Percentiles rank a stretch among this genome's conserved stretches.
Conservation (phyloP, 228 moss, liverwort and hornwort genomes). For the Sphagnum fallax region DNA sequence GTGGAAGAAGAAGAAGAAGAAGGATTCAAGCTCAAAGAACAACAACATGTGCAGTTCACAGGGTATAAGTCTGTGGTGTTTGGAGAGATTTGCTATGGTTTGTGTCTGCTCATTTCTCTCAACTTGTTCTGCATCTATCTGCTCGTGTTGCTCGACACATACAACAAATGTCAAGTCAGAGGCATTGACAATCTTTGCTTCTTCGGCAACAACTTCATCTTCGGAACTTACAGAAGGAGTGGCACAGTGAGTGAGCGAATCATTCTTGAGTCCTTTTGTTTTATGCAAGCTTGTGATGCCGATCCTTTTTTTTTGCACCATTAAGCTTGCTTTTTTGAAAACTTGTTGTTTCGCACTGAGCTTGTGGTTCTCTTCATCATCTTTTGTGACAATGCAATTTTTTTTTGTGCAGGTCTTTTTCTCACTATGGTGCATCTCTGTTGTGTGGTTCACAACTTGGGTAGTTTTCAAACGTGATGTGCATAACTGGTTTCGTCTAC, state of each 20-base stretch:
- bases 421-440: conserved; percentile 50
- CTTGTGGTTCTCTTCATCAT: background rate
- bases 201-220: conserved; percentile 61
- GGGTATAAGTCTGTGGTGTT: conserved; percentile 34
- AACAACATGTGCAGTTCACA: conserved; percentile 25
- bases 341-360: background rate
- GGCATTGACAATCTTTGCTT: conserved; percentile 70
- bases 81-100: conserved; percentile 53
- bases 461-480: conserved; percentile 48
- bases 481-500: conserved; percentile 67
- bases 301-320: background rate
- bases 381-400: background rate
- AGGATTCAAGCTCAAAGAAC: conserved; percentile 4
- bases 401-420: conserved; percentile 47
- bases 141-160: conserved; percentile 52
- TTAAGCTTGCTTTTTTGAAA: background rate
- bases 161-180: conserved; percentile 48
- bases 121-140: conserved; percentile 50
- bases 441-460: conserved; percentile 46
- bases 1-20: conserved; percentile 14
- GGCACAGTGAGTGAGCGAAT: conserved; percentile 30
- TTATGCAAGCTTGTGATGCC: too few species aligned
- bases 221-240: conserved; percentile 53
- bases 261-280: too few species aligned
- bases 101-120: conserved; percentile 43